phyloP scores from a whole-genome alignment of 345 rosid species.

The Balakata baccata region DNA sequence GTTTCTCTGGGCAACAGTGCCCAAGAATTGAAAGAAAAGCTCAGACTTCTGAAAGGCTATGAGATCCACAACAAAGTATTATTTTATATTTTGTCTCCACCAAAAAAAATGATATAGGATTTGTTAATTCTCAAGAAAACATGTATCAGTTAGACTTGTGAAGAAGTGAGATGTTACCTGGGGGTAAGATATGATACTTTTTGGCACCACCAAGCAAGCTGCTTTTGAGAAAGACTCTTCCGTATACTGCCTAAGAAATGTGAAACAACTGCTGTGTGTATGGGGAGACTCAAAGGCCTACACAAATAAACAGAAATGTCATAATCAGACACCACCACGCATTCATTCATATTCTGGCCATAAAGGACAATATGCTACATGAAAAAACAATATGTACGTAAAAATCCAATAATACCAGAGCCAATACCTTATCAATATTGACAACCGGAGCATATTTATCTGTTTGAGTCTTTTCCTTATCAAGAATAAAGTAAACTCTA shows the following conservation, averaged over 20 bases:
- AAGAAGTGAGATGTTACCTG: slow-evolving; percentile 49
- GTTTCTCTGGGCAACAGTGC: too few species aligned
- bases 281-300: slow-evolving; percentile 97
- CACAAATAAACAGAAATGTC: slow-evolving; percentile 17
- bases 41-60: too few species aligned
- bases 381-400: background rate
- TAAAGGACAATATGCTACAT: background rate
- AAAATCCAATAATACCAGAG: background rate
- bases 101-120: background rate
- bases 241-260: slow-evolving; percentile 84
- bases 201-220: slow-evolving; percentile 81
- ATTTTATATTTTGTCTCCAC: background rate
- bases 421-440: slow-evolving; percentile 80
- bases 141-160: background rate
- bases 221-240: slow-evolving; percentile 77
- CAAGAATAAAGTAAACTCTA: slow-evolving; percentile 70
- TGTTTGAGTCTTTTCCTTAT: slow-evolving; percentile 69
- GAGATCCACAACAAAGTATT: background rate
- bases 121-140: background rate
- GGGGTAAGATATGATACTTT: slow-evolving; percentile 83
- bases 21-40: too few species aligned
- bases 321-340: background rate
- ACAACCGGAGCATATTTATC: slow-evolving; percentile 79
- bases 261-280: slow-evolving; percentile 74
- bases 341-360: background rate